Evolutionary conservation across 1,284 basidiomycete genomes (phyloP), one percentile per base, ranked within the genome.

Genomic region (Microbotryum saponariae): DNA sequence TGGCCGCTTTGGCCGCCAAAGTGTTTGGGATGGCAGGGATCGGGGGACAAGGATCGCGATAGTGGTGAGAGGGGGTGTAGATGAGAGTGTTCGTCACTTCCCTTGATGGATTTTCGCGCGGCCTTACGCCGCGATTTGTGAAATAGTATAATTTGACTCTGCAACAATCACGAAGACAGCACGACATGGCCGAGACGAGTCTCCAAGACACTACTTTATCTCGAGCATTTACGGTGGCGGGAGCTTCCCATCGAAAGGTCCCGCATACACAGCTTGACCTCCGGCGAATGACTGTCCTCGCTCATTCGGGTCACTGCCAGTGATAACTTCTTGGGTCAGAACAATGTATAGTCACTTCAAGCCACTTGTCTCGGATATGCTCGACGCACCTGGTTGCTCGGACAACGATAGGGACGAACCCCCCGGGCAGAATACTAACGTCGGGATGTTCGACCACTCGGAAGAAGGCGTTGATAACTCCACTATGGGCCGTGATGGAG

Each of bases 1-100:
- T 97, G 52, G 85, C 86, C 48, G 89, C 87, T 8, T 77, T 97
- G 48, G 91, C 92, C 1, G 78, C 89, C 74, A 96, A 97, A 76
- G 89, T 97, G 16, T 76, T 97, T 42, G 90, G 90, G 0, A 65
- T 67, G 65, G 45, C 51, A 6, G 57, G 58, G 18, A 65, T 62
- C n/a, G 45, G 25, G 23, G 64, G 51, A 4, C 16, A 42, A 42
- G 16, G 37, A 42, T 42, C 37, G 12, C 37, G 37, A 42, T 42
- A 42, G 37, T 42, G 37, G 16, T 18, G 37, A 42, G 37, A 42
- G 10, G 37, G 37, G 37, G 14, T 42, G 12, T 31, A 29, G 29
- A 53, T 25, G 4, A 14, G 12, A 29, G 25, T 33, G 7, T 25
- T 33, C 20, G 14, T 31, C 51, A 10, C n/a, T 33, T 33, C 33